Base-by-base conservation (phyloP, 164 flowering plant species). In the Nymphaea colorata region DNA sequence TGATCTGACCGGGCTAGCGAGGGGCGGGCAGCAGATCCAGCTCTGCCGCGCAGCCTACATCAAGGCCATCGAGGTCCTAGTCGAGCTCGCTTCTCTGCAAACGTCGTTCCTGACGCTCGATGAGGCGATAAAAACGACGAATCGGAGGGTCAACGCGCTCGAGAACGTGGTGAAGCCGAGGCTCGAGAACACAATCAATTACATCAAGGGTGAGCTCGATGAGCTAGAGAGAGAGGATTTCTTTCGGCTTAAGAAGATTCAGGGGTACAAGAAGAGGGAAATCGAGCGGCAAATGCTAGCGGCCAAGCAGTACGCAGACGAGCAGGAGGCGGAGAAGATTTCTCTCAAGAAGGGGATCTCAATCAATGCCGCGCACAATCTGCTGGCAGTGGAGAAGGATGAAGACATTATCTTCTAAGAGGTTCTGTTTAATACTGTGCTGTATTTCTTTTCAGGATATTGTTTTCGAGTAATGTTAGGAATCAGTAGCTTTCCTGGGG, bases 11-110 rank as follows among this genome's bases (percentile, higher is more conserved):
- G 98, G 98, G 17, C 73, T 93, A 68, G 97, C 97, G 7, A 79
- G 98, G 69, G 98, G 98, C 66, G 98, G 98, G 4, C 98, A 91
- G 62, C 98, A 93, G 79, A 79, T 93, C 12, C 97, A 93, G 79
- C 81, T 70, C 4, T 93, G 98, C 67, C 87, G 93, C 47, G 83
- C 71, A 42, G 97, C 98, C 25, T 84, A 89, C 72, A 80, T 93
- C 25, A 89, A 91, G 72, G 84, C 97, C 0, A 89, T 93, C 60
- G 98, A 93, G 77, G 86, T 93, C 44, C 91, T 93, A 65, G 98
- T 93, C 16, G 98, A 93, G 80, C 91, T 93, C 41, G 98, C 98
- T 15, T 87, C 96, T 3, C 94, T 93, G 44, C 97, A 93, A 70
- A 90, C 98, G 2, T 90, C 97, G 14, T 93, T 93, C 69, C 72